phyloP scores from a whole-genome alignment of 495 filamentous ascomycete species.

The Penicillium egyptiacum region DNA sequence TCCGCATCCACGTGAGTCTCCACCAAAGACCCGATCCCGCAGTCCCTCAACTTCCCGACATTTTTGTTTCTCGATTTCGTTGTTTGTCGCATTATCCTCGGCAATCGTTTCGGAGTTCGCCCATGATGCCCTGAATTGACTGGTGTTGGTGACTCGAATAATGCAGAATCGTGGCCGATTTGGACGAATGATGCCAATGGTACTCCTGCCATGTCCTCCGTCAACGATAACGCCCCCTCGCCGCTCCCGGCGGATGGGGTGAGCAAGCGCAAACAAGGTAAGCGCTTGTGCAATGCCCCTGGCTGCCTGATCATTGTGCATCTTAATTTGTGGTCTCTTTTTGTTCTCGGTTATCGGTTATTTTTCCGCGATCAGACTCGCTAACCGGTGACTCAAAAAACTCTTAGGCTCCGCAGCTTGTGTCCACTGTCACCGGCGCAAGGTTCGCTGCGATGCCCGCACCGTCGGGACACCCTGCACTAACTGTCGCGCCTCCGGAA shows the following conservation, averaged over 20 bases:
- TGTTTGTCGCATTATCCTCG: conserved; percentile 24
- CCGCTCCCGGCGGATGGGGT: conserved; percentile 33
- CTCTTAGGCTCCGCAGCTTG: conserved; percentile 45
- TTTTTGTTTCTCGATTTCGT: conserved; percentile 22
- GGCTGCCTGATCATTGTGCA: not conserved
- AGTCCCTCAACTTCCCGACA: conserved; percentile 31
- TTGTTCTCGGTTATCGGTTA: not conserved
- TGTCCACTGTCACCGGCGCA: conserved; percentile 50
- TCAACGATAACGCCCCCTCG: conserved; percentile 33
- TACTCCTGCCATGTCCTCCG: conserved; percentile 35
- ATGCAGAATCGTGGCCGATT: conserved; percentile 29
- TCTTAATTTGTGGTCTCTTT: not conserved
- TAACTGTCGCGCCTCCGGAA: conserved; percentile 48
- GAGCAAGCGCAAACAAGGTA: conserved; percentile 41
- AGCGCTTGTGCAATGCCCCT: conserved; percentile 5
- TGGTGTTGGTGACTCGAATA: conserved; percentile 14
- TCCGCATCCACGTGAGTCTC: conserved; percentile 37
- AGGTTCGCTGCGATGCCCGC: conserved; percentile 51
- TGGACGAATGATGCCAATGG: conserved; percentile 34
- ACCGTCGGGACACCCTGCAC: conserved; percentile 46
- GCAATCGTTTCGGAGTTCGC: conserved; percentile 13
- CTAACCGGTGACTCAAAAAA: conserved; percentile 24
- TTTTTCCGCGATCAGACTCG: not conserved
- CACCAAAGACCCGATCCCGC: conserved; percentile 29
- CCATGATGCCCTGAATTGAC: conserved; percentile 26